Conservation (phyloP, 495 filamentous ascomycete genomes). For the Podospora anserina region DNA sequence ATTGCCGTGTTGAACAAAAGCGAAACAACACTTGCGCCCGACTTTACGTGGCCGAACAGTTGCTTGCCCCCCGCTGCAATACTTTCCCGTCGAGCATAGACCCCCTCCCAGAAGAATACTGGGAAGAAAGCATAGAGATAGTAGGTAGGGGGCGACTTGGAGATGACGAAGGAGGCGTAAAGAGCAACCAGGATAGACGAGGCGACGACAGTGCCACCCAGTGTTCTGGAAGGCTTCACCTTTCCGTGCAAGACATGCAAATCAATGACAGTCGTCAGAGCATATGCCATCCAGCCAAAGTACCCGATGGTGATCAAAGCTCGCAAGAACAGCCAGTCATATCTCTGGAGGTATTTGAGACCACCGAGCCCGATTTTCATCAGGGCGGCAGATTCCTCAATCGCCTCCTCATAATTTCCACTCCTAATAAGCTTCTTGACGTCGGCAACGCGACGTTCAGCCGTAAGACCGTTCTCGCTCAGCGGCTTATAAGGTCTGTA, state of each 20-base stretch:
- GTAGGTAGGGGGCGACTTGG: slow-evolving; percentile 78
- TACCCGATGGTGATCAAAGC: slow-evolving; percentile 93
- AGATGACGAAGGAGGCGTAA: slow-evolving; percentile 74
- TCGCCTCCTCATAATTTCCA: slow-evolving; percentile 68
- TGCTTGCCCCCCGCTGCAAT: slow-evolving; percentile 63
- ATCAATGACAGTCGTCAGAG: slow-evolving; percentile 86
- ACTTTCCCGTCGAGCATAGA: slow-evolving; percentile 73
- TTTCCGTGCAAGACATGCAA: slow-evolving; percentile 78
- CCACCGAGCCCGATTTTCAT: slow-evolving; percentile 77
- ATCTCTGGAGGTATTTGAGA: slow-evolving; percentile 88
- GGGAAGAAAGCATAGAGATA: slow-evolving; percentile 93
- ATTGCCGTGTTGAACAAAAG: slow-evolving; percentile 58
- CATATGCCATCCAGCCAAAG: slow-evolving; percentile 94
- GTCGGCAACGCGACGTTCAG: slow-evolving; percentile 62
- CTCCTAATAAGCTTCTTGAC: slow-evolving; percentile 66
- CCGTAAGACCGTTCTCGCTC: slow-evolving; percentile 58
- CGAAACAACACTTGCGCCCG: slow-evolving; percentile 51
- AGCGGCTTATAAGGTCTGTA: slow-evolving; percentile 68
- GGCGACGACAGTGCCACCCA: slow-evolving; percentile 62
- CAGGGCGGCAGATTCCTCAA: slow-evolving; percentile 68
- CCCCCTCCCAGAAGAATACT: slow-evolving; percentile 94
- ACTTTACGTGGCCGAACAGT: slow-evolving; percentile 65
- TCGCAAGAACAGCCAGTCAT: slow-evolving; percentile 95
- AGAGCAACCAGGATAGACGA: slow-evolving; percentile 69
- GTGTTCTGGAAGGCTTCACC: slow-evolving; percentile 61